Evolutionary conservation across 371 early-diverging fungal genomes (phyloP), one percentile per base, ranked within the genome.

Genomic region (Rhizopus stolonifer): DNA sequence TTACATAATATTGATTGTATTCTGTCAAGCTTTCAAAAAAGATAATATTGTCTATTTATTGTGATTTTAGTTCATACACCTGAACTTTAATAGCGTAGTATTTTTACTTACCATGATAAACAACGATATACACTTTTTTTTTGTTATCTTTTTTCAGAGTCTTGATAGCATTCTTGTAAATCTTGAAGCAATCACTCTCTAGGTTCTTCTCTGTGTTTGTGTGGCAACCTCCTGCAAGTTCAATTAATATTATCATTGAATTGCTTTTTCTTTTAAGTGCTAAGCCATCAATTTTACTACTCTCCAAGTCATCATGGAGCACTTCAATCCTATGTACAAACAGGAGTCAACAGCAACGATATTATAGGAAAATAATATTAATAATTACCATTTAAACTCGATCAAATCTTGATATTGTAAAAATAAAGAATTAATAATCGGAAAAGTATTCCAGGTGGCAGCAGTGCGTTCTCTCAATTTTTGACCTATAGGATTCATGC

Each of bases 371-470:
- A 40, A 54, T 38, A 34, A n/a, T 34, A 14, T 17, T 38, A 21
- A 47, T 46, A 7, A 26, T 46, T 46, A 40, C 54, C 39, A 54
- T 46, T 54, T 47, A 32, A 54, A 31, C 11, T 54, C 55, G 24
- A 54, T 47, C 7, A 54, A 2, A 14, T 45, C 46, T 39, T 54
- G 46, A 18, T 24, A 53, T 53, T 53, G 45, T 36, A 53, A 24
- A 45, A 53, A 45, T 24, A 46, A 26, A 3, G 29, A 47, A 54
- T 54, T 47, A 40, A 46, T 26, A 17, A 25, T 58, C 9, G 47
- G 47, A 40, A 54, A 38, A 9, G 54, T 14, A 40, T 0, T 54
- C 55, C 48, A 54, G n/a, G 55, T 54, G 24, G 55, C 55, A 40
- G 40, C 55, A 21, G 15, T 47, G 48, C 22, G 42, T 40, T 54